Base-by-base conservation (phyloP, 257 asterid species). In the Fraxinus pennsylvanica region DNA sequence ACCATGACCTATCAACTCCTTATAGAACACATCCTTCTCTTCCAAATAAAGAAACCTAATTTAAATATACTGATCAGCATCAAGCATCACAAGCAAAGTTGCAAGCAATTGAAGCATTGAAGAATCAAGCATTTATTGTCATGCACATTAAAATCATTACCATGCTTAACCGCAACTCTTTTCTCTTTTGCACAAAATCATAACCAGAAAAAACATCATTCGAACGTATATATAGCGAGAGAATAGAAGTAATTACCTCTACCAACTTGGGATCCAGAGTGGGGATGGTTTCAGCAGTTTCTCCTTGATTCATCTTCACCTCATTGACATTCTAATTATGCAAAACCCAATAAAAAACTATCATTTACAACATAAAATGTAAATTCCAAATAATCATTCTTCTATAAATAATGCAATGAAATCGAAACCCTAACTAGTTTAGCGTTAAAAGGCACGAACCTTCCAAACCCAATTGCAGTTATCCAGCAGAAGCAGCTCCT, bases 271-370 rank as follows among this genome's bases (percentile, higher is more conserved):
- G 78, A 43, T 83, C 83, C 78, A 81, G 63, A 1, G 88, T 39
- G 30, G 90, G 66, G 82, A 79, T 72, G 73, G 94, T n/a, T 76
- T 89, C 85, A 43, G 87, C 61, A 76, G 77, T 81, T 71, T 89
- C 93, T 82, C 92, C 97, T 88, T 91, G 97, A 87, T 87, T 94
- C 97, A 90, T 89, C 87, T 52, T 86, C 89, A 43, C 81, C 88
- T 74, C 89, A 81, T 71, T 76, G 70, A 74, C 82, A 74, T 80
- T 79, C 91, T 84, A 79, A 68, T 75, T 61, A 21, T 33, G 59
- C 87, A 76, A 63, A 63, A 25, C 35, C 36, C 35, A 63, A 22
- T 10, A 61, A 63, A 25, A 3, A 4, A 10, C 79, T 15, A 21
- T 29, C 76, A 69, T 54, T 69, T 35, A 19, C 25, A 63, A 75